Conservation (phyloP, 192 early-diverging fungal genomes). For the Geosiphon pyriformis region DNA sequence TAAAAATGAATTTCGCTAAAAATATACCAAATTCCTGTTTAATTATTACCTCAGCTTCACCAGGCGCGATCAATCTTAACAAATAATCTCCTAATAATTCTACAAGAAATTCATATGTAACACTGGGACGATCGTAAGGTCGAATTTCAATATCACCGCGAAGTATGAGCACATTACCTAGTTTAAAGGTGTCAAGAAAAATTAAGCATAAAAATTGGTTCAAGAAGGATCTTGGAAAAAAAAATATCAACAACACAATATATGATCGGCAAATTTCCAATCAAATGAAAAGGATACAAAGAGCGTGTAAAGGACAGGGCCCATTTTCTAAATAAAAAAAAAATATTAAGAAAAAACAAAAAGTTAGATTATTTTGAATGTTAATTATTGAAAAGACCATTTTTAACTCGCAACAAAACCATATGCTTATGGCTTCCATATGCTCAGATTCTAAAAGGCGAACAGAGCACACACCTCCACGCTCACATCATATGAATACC, state of each 20-base stretch:
- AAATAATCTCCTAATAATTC: conserved; percentile 73
- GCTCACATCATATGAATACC: background rate
- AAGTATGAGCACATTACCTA: conserved; percentile 78
- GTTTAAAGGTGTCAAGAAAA: background rate
- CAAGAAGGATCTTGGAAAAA: background rate
- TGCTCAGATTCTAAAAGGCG: background rate
- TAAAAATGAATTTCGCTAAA: background rate
- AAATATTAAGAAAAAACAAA: background rate
- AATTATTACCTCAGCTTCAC: conserved; percentile 21
- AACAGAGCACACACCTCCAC: background rate
- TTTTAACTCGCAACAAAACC: background rate
- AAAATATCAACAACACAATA: background rate
- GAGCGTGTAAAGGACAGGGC: conserved; percentile 82
- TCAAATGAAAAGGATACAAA: conserved; percentile 37
- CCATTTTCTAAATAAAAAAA: conserved; percentile 68
- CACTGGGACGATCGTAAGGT: conserved; percentile 42
- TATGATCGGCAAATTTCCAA: background rate
- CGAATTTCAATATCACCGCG: conserved; percentile 58
- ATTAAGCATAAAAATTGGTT: too few relatives aligned
- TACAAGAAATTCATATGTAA: conserved; percentile 65
- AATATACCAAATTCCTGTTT: background rate
- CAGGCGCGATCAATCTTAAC: conserved; percentile 36
- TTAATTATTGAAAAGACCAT: background rate
- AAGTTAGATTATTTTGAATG: background rate
- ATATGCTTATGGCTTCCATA: too few relatives aligned